Conservation (phyloP, 2,329 filamentous ascomycete genomes). For the Colletotrichum neosansevieriae region DNA sequence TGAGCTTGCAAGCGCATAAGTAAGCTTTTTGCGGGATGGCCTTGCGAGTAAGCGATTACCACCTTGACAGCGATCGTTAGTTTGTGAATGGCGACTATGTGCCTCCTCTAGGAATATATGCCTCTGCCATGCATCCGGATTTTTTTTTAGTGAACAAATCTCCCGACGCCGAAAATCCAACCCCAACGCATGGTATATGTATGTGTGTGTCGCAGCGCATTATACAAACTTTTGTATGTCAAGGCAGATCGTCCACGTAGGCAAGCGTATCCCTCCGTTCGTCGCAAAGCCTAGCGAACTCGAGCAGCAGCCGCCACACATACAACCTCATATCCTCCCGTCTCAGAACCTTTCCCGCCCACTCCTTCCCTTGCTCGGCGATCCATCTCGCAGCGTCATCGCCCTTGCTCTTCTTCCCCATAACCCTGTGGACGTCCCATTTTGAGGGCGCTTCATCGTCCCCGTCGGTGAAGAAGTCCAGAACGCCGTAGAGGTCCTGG, state of each 20-base stretch:
- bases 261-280: constrained; percentile 57
- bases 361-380: constrained; percentile 68
- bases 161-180: background rate
- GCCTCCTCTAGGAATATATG: background rate
- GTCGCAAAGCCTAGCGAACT: constrained; percentile 66
- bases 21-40: constrained; percentile 1
- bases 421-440: constrained; percentile 31
- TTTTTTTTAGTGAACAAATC: background rate
- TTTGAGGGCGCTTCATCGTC: constrained; percentile 36
- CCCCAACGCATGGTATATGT: constrained; percentile 3
- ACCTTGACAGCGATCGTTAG: constrained; percentile 6
- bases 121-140: background rate
- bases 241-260: constrained; percentile 57
- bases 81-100: background rate
- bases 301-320: constrained; percentile 70
- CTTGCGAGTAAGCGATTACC: constrained; percentile 13
- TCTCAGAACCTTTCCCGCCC: constrained; percentile 72
- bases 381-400: constrained; percentile 71
- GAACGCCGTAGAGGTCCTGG: constrained; percentile 72
- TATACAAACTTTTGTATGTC: constrained; percentile 1
- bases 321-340: constrained; percentile 77
- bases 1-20: background rate
- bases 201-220: constrained; percentile 2
- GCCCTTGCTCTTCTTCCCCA: constrained; percentile 46
- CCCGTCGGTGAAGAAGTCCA: constrained; percentile 74